phyloP scores from a whole-genome alignment of 164 flowering plant species.

The Stephania cephalantha region DNA sequence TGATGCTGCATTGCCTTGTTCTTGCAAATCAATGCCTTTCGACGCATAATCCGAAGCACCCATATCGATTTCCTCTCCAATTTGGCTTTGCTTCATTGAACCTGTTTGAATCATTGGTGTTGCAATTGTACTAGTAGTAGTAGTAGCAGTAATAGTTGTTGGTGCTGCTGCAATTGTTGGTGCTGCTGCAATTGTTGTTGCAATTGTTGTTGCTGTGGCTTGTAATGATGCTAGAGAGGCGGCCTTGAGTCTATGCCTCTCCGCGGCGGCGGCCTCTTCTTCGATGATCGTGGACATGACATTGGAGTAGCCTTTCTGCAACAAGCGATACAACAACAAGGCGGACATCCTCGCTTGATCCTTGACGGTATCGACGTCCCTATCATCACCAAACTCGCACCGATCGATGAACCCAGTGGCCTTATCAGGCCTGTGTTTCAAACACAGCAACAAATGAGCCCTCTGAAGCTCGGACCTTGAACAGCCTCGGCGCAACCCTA shows the following conservation, averaged over 20 bases:
- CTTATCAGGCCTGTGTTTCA: conserved; percentile 78
- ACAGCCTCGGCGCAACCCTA: conserved; percentile 84
- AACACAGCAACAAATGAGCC: conserved; percentile 60
- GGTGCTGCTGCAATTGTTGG: too few relatives aligned
- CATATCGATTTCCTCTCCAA: not conserved
- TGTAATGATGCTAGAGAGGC: conserved; percentile 34
- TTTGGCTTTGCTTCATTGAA: not conserved
- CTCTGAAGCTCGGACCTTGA: conserved; percentile 78
- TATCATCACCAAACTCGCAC: conserved; percentile 67
- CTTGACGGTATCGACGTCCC: conserved; percentile 58
- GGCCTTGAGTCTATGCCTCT: conserved; percentile 52
- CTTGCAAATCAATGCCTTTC: conserved; percentile 6
- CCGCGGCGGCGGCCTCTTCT: conserved; percentile 64
- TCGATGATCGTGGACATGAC: conserved; percentile 58
- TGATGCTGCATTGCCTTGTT: conserved; percentile 11
- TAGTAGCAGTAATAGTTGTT: too few relatives aligned
- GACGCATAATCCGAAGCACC: conserved; percentile 1
- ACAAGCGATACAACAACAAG: conserved; percentile 60
- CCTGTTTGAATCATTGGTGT: too few relatives aligned
- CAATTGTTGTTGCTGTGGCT: conserved; percentile 25
- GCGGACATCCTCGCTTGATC: conserved; percentile 85
- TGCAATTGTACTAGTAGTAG: too few relatives aligned
- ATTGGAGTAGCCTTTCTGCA: conserved; percentile 72
- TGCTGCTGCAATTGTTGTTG: too few relatives aligned
- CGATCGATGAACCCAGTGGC: conserved; percentile 55